Conservation (phyloP, 441 rosid genomes). For the Adansonia gregorii region DNA sequence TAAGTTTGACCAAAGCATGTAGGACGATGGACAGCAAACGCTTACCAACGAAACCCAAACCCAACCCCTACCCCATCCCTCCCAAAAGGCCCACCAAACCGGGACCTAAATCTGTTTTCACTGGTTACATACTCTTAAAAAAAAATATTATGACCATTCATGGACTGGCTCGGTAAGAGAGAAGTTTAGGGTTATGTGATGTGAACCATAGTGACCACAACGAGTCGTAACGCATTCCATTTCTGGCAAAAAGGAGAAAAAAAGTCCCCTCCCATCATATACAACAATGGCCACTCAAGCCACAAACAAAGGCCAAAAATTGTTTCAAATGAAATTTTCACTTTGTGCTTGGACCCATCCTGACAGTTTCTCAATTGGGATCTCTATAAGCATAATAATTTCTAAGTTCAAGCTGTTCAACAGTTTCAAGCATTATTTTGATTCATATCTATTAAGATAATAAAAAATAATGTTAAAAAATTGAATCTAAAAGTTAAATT, state of each 20-base stretch:
- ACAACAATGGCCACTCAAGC: background rate
- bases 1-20: background rate
- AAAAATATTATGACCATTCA: too few species aligned
- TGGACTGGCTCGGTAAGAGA: background rate
- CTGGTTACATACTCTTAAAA: background rate
- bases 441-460: too few species aligned
- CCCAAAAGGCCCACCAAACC: background rate
- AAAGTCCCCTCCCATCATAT: background rate
- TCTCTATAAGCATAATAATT: too few species aligned
- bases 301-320: slow-evolving; percentile 15
- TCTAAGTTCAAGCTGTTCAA: too few species aligned
- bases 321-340: background rate
- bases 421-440: too few species aligned
- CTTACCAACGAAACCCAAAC: background rate
- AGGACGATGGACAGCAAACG: background rate
- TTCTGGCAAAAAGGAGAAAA: background rate
- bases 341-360: too few species aligned
- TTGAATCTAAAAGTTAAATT: too few species aligned
- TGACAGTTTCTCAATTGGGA: too few species aligned
- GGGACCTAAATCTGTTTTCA: background rate
- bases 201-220: background rate
- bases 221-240: background rate
- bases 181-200: background rate
- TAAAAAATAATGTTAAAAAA: too few species aligned
- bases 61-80: background rate